Base-by-base conservation (phyloP, 495 filamentous ascomycete genomes). In the Hypoxylon fragiforme region DNA sequence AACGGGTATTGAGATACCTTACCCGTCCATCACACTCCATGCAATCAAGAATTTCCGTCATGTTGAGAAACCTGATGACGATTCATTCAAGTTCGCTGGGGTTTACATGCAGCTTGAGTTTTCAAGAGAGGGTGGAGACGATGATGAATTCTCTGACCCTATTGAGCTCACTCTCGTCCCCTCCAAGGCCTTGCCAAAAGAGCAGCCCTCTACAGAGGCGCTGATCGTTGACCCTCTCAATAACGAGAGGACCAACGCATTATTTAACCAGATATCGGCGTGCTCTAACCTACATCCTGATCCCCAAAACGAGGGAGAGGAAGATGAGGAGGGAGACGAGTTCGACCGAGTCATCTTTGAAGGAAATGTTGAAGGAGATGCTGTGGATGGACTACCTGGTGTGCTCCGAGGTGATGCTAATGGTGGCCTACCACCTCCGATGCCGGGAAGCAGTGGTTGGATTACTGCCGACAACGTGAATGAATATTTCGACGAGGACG, bases 391-490 rank as follows among this genome's bases (percentile, higher is more conserved):
- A 1, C 67, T 77, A 42, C 67, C 68, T 13, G 74, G 79, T 31
- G 76, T 75, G 13, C 67, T 75, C 53, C 54, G 57, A 36, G 72
- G 74, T 18, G 65, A 63, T 18, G 50, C 49, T 26, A 72, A 76
- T 54, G 81, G 83, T 3, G 82, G 80, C 30, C 60, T 92, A 24
- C 88, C 88, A 32, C 85, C 88, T 9, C 84, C 88, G 3, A 79
- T 94, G 67, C 89, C 88, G 1, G 91, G 92, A 8, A 92, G 90
- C 63, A 84, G 83, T 0, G 91, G 91, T 2, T 98, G 94, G 94
- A 97, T 98, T 57, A 98, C 94, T 13, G 87, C 91, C 11, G 94
- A 97, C 45, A 98, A 98, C 70, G 88, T 96, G 67, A 79, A 86
- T 42, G 83, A 96, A 63, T 96, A 69, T 44, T 82, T 82, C 56